Conservation (phyloP, 306 rosid species). For the Herpetospermum pedunculosum region DNA sequence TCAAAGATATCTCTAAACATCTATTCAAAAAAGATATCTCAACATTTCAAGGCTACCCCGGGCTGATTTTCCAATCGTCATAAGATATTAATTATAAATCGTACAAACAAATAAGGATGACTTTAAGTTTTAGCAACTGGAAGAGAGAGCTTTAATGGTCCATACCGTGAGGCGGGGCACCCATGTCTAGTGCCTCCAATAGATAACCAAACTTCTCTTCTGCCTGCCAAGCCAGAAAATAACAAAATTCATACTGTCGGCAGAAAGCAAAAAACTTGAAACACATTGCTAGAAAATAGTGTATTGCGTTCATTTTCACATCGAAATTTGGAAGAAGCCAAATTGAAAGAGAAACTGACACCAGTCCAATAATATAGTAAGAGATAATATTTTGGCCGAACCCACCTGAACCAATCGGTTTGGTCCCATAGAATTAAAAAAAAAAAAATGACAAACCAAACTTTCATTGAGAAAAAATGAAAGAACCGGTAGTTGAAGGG, state of each 20-base stretch:
- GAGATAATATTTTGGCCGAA: neutral
- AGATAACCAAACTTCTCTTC: slow-evolving; percentile 92
- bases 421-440: neutral
- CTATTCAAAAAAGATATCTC: too few species aligned
- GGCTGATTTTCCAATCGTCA: neutral
- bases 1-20: neutral
- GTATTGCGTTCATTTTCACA: neutral
- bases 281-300: neutral
- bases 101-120: neutral
- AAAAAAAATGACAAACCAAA: too few species aligned
- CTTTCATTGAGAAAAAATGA: too few species aligned
- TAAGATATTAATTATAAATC: neutral
- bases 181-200: slow-evolving; percentile 97
- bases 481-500: too few species aligned
- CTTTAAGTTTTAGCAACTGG: neutral
- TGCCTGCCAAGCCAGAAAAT: slow-evolving; percentile 42
- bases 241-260: neutral
- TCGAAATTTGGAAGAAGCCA: neutral
- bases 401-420: neutral
- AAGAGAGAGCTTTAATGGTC: neutral
- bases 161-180: slow-evolving; percentile 99
- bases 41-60: neutral
- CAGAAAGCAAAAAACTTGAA: neutral
- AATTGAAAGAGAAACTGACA: neutral
- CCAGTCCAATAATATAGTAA: neutral